Conservation (phyloP, 768 basidiomycete species). For the Mycena albidolilacea region DNA sequence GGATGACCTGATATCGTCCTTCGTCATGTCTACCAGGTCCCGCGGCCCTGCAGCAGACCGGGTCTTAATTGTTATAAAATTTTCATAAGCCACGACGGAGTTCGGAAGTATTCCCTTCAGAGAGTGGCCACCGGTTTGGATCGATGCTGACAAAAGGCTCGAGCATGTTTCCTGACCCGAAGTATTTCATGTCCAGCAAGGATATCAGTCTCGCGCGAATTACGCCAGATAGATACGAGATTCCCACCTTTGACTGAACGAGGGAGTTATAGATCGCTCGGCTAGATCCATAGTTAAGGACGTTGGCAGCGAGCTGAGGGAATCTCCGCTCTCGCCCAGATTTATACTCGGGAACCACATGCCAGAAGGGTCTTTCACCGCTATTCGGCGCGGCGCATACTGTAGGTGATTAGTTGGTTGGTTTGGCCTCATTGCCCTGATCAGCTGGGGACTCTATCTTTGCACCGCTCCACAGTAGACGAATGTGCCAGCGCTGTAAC, state of each 20-base stretch:
- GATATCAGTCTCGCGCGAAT: constrained; percentile 1
- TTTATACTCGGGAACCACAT: constrained; percentile 23
- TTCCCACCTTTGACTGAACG: neutral
- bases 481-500: neutral
- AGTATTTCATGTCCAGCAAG: neutral
- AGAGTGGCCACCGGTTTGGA: neutral
- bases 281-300: constrained; percentile 16
- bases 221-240: neutral
- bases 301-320: neutral
- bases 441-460: constrained; percentile 27
- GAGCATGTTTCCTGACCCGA: neutral
- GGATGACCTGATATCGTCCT: too few relatives aligned
- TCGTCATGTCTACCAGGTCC: constrained; percentile 10
- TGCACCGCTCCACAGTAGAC: constrained; percentile 22
- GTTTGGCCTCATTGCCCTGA: constrained; percentile 21
- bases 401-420: constrained; percentile 3
- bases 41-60: neutral
- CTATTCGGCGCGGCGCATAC: constrained; percentile 15
- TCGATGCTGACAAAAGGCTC: constrained; percentile 1
- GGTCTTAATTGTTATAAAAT: neutral
- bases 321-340: constrained; percentile 2
- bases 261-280: constrained; percentile 7
- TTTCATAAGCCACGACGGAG: neutral
- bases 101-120: neutral
- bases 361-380: neutral